Evolutionary conservation across 2,329 filamentous ascomycete species (phyloP).

Genomic region (Aureobasidium sp.): DNA sequence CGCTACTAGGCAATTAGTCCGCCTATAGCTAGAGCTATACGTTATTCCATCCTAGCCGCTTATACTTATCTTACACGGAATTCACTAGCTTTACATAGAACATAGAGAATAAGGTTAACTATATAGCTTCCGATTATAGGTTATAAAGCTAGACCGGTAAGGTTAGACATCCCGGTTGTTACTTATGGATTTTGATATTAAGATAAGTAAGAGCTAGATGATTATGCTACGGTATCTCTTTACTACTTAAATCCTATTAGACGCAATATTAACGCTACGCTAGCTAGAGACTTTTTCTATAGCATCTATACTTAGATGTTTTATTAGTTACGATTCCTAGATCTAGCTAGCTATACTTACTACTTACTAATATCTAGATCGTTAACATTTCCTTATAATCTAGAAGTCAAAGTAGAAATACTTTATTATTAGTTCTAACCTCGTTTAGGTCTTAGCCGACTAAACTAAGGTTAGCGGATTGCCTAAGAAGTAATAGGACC

Average conservation of each 20-base stretch:
- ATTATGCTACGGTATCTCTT: background rate
- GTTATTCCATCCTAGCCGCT: background rate
- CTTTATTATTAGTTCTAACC: background rate
- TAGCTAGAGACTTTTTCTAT: too few relatives aligned
- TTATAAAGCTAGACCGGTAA: background rate
- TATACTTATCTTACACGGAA: background rate
- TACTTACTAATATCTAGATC: background rate
- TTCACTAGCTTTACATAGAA: background rate
- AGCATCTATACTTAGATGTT: too few relatives aligned
- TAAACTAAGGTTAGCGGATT: background rate
- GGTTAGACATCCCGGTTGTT: background rate
- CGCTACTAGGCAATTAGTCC: too few relatives aligned
- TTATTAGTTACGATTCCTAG: too few relatives aligned
- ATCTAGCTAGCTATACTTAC: background rate
- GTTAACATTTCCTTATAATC: background rate
- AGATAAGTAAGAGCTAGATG: background rate
- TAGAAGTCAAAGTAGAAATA: slow-evolving; percentile 1
- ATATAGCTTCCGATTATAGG: background rate
- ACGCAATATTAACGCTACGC: too few relatives aligned
- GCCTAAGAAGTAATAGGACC: background rate
- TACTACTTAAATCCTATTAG: background rate
- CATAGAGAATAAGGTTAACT: background rate
- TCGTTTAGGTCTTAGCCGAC: background rate
- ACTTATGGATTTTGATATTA: background rate
- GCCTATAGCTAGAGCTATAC: too few relatives aligned